Base-by-base conservation (phyloP, 768 basidiomycete genomes). In the Nevesoporus exiguus region DNA sequence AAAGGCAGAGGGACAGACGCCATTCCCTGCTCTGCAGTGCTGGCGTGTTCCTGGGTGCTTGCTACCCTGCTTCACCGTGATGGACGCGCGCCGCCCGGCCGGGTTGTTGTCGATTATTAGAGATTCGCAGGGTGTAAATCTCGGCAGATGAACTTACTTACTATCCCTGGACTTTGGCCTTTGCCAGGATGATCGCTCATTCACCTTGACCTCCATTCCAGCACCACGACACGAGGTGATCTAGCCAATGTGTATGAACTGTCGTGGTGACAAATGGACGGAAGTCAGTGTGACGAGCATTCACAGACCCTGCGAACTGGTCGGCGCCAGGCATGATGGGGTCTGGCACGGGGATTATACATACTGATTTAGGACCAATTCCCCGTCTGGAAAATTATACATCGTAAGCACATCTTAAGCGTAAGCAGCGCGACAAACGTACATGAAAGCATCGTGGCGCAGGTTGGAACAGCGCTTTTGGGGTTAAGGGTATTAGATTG, bases 131-230 rank as follows among this genome's bases (percentile, higher is more conserved):
- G 39, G 29, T 13, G 40, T 30, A 50, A 50, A 55, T 55, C 52
- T 47, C 43, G 42, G 47, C 5, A 43, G 45, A 42, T 40, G 39
- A 53, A 33, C 40, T 22, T 48, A 51, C 61, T 51, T 46, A 25
- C 50, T 48, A 40, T 54, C 50, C 42, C 27, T 44, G 46, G 54
- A 41, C 11, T 47, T 21, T 41, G 17, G n/a, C 44, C n/a, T 3
- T 37, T 29, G 24, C 22, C 9, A 17, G 17, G 21, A 47, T 2
- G 15, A 25, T 44, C 22, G 14, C 39, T 15, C 25, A 9, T 43
- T 7, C 31, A 25, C 9, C 34, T 33, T 22, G 15, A 39, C 43
- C 6, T 8, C 45, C 15, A 36, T 7, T 7, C 40, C 19, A 22
- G 36, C 13, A n/a, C 36, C 19, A 31, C 29, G 33, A 22, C 19